Percentiles rank a stretch among this genome's conserved stretches.
Conservation (phyloP, 176 grass and related monocot species). For the Dactylis glomerata region DNA sequence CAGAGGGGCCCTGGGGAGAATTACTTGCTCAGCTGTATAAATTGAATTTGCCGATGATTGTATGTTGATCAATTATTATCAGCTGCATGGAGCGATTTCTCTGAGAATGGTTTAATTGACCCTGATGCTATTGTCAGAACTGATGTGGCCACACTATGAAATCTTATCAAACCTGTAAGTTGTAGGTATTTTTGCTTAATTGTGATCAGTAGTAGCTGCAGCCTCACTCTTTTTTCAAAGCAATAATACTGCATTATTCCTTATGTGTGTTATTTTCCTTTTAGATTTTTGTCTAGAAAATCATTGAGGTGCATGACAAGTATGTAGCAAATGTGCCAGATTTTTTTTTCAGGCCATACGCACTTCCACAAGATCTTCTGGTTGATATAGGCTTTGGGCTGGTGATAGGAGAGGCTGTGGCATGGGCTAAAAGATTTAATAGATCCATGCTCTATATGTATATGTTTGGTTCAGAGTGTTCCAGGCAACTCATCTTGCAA, state of each 20-base stretch:
- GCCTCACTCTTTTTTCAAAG: neutral
- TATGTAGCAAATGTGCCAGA: too few species aligned
- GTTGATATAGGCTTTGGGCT: too few species aligned
- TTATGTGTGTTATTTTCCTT: too few species aligned
- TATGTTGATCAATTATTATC: constrained; percentile 39
- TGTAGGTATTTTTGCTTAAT: neutral
- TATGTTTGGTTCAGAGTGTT: too few species aligned
- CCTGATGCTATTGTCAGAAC: constrained; percentile 73
- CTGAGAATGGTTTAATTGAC: constrained; percentile 71
- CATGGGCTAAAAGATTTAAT: too few species aligned
- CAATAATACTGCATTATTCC: neutral
- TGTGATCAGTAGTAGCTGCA: neutral
- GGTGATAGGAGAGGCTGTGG: too few species aligned
- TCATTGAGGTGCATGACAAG: too few species aligned
- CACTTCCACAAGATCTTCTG: too few species aligned
- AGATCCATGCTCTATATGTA: too few species aligned
- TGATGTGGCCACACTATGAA: constrained; percentile 63
- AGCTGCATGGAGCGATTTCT: constrained; percentile 90
- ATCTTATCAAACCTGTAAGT: constrained; percentile 90
- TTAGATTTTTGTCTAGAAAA: too few species aligned
- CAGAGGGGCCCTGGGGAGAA: neutral
- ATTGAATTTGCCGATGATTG: constrained; percentile 20
- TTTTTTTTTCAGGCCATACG: too few species aligned
- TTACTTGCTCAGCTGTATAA: neutral
- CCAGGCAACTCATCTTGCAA: too few species aligned